A percentile compares a stretch with the other conserved stretches of the same genome.
Conservation (phyloP, 2,329 filamentous ascomycete genomes). For the Trichoderma semiorbis region DNA sequence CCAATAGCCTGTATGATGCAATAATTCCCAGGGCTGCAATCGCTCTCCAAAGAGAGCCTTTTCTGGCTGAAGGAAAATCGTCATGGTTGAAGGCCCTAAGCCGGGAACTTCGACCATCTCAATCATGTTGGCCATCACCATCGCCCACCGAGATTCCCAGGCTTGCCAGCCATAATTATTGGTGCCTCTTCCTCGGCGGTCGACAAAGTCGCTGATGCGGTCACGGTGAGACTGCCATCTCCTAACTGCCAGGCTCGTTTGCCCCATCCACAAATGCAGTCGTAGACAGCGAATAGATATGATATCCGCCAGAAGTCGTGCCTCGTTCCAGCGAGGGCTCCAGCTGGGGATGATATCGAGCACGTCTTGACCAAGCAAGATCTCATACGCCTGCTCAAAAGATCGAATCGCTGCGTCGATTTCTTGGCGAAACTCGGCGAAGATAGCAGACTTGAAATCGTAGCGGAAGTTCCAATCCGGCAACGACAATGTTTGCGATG, state of each 20-base stretch:
- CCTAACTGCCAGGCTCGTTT: slow-evolving; percentile 74
- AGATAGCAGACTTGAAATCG: slow-evolving; percentile 87
- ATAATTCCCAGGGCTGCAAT: slow-evolving; percentile 58
- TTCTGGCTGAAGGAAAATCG: slow-evolving; percentile 54
- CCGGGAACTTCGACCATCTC: slow-evolving; percentile 52
- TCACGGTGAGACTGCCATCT: slow-evolving; percentile 77
- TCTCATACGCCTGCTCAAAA: slow-evolving; percentile 84
- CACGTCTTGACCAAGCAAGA: slow-evolving; percentile 75
- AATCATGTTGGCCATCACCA: slow-evolving; percentile 59
- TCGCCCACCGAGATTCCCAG: slow-evolving; percentile 77
- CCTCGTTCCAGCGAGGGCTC: slow-evolving; percentile 88
- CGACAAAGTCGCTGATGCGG: slow-evolving; percentile 71
- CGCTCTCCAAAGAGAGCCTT: slow-evolving; percentile 57
- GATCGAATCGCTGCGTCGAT: slow-evolving; percentile 82
- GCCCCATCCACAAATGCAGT: slow-evolving; percentile 75
- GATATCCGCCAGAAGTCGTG: slow-evolving; percentile 79
- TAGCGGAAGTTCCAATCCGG: slow-evolving; percentile 92
- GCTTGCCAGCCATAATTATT: slow-evolving; percentile 91
- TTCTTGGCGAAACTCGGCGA: slow-evolving; percentile 91
- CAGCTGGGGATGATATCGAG: slow-evolving; percentile 86
- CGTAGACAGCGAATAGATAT: slow-evolving; percentile 77
- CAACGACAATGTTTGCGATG: slow-evolving; percentile 78
- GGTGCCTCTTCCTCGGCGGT: slow-evolving; percentile 79
- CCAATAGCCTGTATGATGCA: slow-evolving; percentile 68
- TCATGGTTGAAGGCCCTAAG: slow-evolving; percentile 41